phyloP scores from a whole-genome alignment of 768 basidiomycete genomes.

The Postia placenta region DNA sequence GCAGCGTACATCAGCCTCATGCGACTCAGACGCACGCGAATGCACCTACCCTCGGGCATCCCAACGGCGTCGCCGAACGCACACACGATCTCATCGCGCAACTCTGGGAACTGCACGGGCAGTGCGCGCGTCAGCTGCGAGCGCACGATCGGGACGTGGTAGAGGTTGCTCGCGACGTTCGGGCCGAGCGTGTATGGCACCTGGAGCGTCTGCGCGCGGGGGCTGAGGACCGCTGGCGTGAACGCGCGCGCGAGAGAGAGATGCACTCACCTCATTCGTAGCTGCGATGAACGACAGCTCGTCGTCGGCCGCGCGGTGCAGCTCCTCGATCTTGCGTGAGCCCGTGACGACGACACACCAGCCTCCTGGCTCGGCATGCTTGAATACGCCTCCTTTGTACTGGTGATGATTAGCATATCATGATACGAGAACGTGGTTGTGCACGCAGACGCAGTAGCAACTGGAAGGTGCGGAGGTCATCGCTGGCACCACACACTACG shows the following conservation, averaged over 20 bases:
- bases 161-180: slow-evolving; percentile 10
- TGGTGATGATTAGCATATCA: not conserved
- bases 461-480: not conserved
- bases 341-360: slow-evolving; percentile 45
- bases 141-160: slow-evolving; percentile 20
- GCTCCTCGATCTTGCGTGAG: slow-evolving; percentile 39
- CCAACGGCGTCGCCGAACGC: slow-evolving; percentile 25
- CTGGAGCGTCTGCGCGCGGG: slow-evolving; percentile 20
- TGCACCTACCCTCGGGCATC: slow-evolving; percentile 6
- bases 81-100: slow-evolving; percentile 20
- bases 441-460: not conserved
- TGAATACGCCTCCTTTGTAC: slow-evolving; percentile 27
- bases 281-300: slow-evolving; percentile 37
- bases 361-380: slow-evolving; percentile 35
- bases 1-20: not conserved
- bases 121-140: slow-evolving; percentile 24
- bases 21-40: not conserved
- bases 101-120: slow-evolving; percentile 12
- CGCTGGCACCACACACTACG: not conserved
- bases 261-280: slow-evolving; percentile 30
- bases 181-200: slow-evolving; percentile 30
- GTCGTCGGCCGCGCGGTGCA: slow-evolving; percentile 41
- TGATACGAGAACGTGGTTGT: too few species aligned
- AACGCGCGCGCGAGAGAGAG: too few species aligned
- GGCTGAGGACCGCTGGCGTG: not conserved